Evolutionary conservation across 108 stramenopile genomes (phyloP).

Genomic region (Skeletonema marinoi): DNA sequence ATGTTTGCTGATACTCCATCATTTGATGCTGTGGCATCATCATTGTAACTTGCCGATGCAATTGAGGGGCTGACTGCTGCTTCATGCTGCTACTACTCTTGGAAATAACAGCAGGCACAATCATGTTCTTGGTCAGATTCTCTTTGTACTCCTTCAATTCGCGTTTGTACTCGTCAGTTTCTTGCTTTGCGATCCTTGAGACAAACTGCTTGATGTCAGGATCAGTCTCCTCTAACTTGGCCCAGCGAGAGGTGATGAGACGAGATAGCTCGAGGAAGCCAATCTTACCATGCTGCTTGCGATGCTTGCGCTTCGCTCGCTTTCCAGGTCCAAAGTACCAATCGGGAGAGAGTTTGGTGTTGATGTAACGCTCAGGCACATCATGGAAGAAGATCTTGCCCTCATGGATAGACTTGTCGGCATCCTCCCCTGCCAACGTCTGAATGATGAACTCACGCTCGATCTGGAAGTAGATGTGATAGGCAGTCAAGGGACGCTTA

Average conservation of each 20-base stretch:
- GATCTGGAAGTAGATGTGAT: slow-evolving; percentile 51
- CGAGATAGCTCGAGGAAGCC: slow-evolving; percentile 78
- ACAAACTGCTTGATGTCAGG: slow-evolving; percentile 38
- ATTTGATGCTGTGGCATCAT: background rate
- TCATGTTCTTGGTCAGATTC: slow-evolving; percentile 17
- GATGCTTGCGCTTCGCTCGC: slow-evolving; percentile 54
- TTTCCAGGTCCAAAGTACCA: slow-evolving; percentile 46
- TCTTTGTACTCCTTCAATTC: slow-evolving; percentile 46
- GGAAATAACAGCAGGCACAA: background rate
- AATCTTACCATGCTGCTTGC: slow-evolving; percentile 81
- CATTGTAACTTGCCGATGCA: background rate
- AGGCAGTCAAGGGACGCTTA: slow-evolving; percentile 48
- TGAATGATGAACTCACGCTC: slow-evolving; percentile 53
- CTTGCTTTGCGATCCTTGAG: slow-evolving; percentile 21
- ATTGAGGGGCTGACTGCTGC: background rate
- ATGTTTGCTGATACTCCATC: background rate
- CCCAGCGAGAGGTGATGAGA: slow-evolving; percentile 65
- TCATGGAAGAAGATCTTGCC: slow-evolving; percentile 18
- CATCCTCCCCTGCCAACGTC: slow-evolving; percentile 10
- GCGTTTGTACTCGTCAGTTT: slow-evolving; percentile 32
- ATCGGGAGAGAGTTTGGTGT: slow-evolving; percentile 33
- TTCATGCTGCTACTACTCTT: background rate
- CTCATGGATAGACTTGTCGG: slow-evolving; percentile 7
- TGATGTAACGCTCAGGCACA: slow-evolving; percentile 28
- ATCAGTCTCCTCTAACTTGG: slow-evolving; percentile 27